Base-by-base conservation (phyloP, 2,329 filamentous ascomycete genomes). In the Colletotrichum sp. region DNA sequence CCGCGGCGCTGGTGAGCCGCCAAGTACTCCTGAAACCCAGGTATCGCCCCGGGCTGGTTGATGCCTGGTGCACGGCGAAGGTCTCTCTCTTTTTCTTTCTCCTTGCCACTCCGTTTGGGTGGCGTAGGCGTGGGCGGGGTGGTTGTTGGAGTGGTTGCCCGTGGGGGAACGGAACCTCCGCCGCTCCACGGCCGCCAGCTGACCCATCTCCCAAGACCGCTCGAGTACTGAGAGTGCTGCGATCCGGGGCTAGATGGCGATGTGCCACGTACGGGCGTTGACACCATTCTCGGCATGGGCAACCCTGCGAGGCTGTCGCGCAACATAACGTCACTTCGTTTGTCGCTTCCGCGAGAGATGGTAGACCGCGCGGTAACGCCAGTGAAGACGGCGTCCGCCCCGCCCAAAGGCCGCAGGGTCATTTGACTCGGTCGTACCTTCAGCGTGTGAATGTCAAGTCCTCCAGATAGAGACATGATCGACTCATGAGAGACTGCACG, bases 361-460 rank as follows among this genome's bases (percentile, higher is more conserved):
- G 89, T 92, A 6, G 92, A 90, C 32, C 88, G 88, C 1, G 92
- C 92, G 0, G 87, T 90, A 7, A 93, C 87, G n/a, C 89, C 89
- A 52, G 90, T 91, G 59, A 93, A 85, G 28, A 92, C 86, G 4
- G 90, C 90, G 43, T 90, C 91, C 52, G 88, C 87, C 72, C 87
- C 87, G 74, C 89, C 91, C 28, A 90, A 85, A 36, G 88, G 87
- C 67, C 89, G 82, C 77, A 92, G 81, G 26, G 93, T 91, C 74
- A 97, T 90, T 80, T 98, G 95, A 39, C 94, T 95, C 0, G 95
- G 95, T 6, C 94, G 91, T 2, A 90, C 89, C 80, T 93, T 93
- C 6, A 98, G 88, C 0, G 94, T 96, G 82, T 98, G 96, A 66
- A 98, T 98, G 82, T 98, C 96, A 83, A 98, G 93, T 3, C 96